phyloP scores from a whole-genome alignment of 352 stramenopile genomes.

The Pythium diclinum region DNA sequence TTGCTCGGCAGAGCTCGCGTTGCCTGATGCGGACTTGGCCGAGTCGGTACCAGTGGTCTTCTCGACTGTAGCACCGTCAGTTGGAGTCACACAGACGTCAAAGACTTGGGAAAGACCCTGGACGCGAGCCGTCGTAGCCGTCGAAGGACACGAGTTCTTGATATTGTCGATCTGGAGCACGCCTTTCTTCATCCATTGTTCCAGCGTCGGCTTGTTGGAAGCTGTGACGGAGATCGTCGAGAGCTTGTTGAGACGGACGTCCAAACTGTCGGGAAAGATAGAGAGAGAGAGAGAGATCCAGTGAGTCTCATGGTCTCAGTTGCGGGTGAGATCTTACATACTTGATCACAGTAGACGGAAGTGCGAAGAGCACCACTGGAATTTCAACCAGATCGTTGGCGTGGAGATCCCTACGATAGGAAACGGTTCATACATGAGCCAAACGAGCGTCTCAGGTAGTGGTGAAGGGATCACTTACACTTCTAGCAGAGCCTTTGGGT shows the following conservation, averaged over 20 bases:
- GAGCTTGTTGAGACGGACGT: conserved; percentile 41
- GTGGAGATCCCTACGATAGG: conserved; percentile 39
- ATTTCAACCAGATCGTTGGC: conserved; percentile 37
- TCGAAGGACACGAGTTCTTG: conserved; percentile 8
- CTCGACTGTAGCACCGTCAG: not conserved
- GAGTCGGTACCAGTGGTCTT: not conserved
- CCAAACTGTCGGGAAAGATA: conserved; percentile 27
- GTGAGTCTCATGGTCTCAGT: too few species aligned
- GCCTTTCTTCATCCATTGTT: conserved; percentile 32
- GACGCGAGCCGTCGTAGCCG: conserved; percentile 9
- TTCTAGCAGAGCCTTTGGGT: conserved; percentile 18
- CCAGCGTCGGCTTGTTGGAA: conserved; percentile 28
- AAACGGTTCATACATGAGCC: not conserved
- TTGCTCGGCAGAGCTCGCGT: not conserved
- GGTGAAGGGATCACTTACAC: conserved; percentile 8
- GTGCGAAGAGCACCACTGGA: conserved; percentile 26
- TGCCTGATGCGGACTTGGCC: not conserved
- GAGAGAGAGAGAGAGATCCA: conserved; percentile 21
- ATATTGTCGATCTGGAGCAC: conserved; percentile 38
- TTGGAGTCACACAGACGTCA: conserved; percentile 23
- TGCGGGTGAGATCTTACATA: conserved; percentile 1
- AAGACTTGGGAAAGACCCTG: conserved; percentile 31
- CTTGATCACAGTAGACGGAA: conserved; percentile 22
- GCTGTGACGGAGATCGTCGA: conserved; percentile 32
- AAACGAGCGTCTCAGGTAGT: not conserved